phyloP scores from a whole-genome alignment of 1,139 yeast genomes.

The Blastobotrys persicus region DNA sequence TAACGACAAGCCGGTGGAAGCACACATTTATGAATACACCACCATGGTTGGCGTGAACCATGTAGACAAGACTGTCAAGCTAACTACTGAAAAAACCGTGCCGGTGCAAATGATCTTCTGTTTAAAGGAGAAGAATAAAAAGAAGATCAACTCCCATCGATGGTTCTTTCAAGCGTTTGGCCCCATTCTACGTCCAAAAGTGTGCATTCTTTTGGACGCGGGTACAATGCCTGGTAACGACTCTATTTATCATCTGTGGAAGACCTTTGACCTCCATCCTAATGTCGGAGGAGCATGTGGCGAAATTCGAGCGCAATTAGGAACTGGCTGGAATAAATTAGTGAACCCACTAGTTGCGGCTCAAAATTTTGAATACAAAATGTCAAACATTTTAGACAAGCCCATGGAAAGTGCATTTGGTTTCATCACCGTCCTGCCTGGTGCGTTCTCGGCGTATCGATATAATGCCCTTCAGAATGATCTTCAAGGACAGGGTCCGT shows the following conservation, averaged over 20 bases:
- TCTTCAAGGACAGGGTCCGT: conserved; percentile 64
- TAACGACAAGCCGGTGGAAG: conserved; percentile 63
- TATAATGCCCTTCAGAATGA: conserved; percentile 65
- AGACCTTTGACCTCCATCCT: conserved; percentile 60
- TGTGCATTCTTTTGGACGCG: conserved; percentile 71
- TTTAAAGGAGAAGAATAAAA: conserved; percentile 68
- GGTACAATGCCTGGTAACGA: conserved; percentile 75
- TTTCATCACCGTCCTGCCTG: conserved; percentile 77
- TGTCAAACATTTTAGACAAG: conserved; percentile 76
- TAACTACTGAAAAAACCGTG: conserved; percentile 54
- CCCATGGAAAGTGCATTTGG: conserved; percentile 85
- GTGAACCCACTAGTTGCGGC: conserved; percentile 78
- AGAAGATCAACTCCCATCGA: conserved; percentile 77
- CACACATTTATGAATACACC: conserved; percentile 79
- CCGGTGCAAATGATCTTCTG: conserved; percentile 78
- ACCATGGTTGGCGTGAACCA: conserved; percentile 71
- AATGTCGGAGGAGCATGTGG: conserved; percentile 90
- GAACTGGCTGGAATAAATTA: conserved; percentile 53
- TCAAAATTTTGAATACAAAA: conserved; percentile 80
- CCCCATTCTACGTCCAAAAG: conserved; percentile 65
- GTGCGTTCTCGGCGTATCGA: conserved; percentile 83
- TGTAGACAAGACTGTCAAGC: conserved; percentile 54
- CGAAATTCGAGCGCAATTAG: conserved; percentile 70
- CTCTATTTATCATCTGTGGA: conserved; percentile 76
- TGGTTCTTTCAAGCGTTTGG: conserved; percentile 85